Conservation (phyloP, 2,329 filamentous ascomycete genomes). For the Didymellaceae sp. region DNA sequence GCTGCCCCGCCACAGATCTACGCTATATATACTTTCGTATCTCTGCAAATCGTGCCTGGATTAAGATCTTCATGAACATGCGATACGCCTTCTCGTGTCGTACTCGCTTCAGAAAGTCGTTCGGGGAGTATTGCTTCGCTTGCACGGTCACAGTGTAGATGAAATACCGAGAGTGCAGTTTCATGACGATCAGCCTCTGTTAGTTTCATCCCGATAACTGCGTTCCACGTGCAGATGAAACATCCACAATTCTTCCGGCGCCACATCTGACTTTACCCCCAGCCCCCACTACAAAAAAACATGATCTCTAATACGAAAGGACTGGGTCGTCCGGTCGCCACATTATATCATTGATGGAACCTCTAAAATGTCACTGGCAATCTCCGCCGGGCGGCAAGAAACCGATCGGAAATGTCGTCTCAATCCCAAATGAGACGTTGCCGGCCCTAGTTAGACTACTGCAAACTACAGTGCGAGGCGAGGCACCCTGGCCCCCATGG, state of each 20-base stretch:
- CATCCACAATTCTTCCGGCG: conserved; percentile 12
- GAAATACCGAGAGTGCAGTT: background rate
- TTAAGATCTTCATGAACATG: no score
- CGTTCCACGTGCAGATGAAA: background rate
- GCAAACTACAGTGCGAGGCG: background rate
- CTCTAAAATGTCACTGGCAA: conserved; percentile 3
- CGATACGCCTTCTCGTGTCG: no score
- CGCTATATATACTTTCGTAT: no score
- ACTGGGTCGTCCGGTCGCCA: background rate
- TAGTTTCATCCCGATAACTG: background rate
- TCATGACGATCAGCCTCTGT: background rate
- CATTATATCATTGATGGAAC: background rate
- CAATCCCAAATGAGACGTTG: conserved; percentile 2
- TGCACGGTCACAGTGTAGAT: background rate
- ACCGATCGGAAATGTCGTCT: background rate
- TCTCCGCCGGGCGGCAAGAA: conserved; percentile 9
- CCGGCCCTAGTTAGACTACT: conserved; percentile 1
- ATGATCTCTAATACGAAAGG: no score
- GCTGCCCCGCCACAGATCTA: no score
- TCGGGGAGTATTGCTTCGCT: background rate
- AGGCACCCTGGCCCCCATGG: background rate
- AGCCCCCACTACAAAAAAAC: background rate
- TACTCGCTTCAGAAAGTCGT: background rate
- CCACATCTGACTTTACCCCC: conserved; percentile 1
- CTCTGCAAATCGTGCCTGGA: no score